These are phyloP conservation scores for Pichia exigua DNA, from an alignment of 805 yeast species.

Conservation along the genomic window DNA sequence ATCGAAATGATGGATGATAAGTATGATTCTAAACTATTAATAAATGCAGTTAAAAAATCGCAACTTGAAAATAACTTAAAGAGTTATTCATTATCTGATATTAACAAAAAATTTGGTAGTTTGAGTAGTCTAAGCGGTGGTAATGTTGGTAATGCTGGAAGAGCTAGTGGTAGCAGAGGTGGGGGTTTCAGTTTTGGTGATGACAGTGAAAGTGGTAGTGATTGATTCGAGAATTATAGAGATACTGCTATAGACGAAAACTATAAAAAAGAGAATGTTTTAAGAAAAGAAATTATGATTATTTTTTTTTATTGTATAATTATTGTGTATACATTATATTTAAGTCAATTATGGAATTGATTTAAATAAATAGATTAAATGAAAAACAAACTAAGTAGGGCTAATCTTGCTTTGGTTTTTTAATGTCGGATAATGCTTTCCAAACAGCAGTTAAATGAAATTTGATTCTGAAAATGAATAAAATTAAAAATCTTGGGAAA, in stretches of 20 bases:
- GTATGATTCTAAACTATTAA: neutral
- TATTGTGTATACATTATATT: neutral
- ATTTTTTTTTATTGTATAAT: neutral
- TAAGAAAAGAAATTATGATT: too few relatives aligned
- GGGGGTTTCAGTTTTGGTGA: neutral
- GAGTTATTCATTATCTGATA: conserved; percentile 4
- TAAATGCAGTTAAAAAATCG: conserved; percentile 5
- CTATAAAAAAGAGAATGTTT: too few relatives aligned
- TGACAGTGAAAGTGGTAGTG: conserved; percentile 21
- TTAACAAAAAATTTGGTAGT: conserved; percentile 3
- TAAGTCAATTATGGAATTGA: conserved; percentile 10
- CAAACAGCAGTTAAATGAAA: conserved; percentile 33
- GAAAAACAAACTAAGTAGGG: neutral
- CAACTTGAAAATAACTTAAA: neutral
- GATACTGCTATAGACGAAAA: neutral
- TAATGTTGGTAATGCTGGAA: neutral
- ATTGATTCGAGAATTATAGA: neutral
- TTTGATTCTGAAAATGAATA: conserved; percentile 21
- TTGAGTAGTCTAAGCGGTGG: neutral
- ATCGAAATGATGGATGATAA: neutral
- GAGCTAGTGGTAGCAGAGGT: neutral
- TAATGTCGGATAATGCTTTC: conserved; percentile 18
- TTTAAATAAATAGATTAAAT: neutral
- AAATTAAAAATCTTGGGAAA: conserved; percentile 21
- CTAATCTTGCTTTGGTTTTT: neutral